Evolutionary conservation across 2,329 filamentous ascomycete species (phyloP), one percentile per base, ranked within the genome.

Genomic region (Mariannaea sp.): DNA sequence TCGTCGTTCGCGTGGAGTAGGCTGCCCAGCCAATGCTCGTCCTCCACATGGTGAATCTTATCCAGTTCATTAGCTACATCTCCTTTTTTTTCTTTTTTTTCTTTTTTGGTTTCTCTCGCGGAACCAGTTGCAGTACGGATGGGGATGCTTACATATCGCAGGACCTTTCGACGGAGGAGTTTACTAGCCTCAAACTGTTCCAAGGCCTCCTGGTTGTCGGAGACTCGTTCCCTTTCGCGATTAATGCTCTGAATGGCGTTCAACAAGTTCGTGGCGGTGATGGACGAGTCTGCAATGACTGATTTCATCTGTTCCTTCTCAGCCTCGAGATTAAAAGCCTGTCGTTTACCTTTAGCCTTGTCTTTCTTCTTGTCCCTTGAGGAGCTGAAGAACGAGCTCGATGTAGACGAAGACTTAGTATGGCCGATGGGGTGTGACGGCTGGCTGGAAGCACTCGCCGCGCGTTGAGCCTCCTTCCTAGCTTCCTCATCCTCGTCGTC

Each of bases 1-100:
- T 96, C 90, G 65, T 99, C 94, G 66, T 99, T 97, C 59, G 93
- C 92, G 66, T 94, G 90, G 14, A 99, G 85, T 4, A 99, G 80
- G 56, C 90, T 87, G 35, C 93, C 94, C 7, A 99, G 86, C 80
- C 89, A 97, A 66, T 97, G 87, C 67, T 97, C 93, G 7, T 86
- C 87, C 69, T 96, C 90, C 10, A 97, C 88, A 44, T 92, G 82
- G 68, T 97, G 91, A 58, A 97, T 96, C 84, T 87, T 49, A 2
- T 1, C 12, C n/a, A n/a, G n/a, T 27, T 33, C 3, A 27, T 57
- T 44, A 65, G 22, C 6, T 7, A n/a, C 10, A 19, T 17, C 5
- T 8, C n/a, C 12, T 12, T 35, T 17, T 24, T 24, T n/a, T n/a
- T n/a, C n/a, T n/a, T n/a, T n/a, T n/a, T n/a, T n/a, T n/a, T n/a